These are phyloP conservation scores for Haplographium delicatum DNA, from an alignment of 495 filamentous ascomycete species.

Conservation along the genomic window DNA sequence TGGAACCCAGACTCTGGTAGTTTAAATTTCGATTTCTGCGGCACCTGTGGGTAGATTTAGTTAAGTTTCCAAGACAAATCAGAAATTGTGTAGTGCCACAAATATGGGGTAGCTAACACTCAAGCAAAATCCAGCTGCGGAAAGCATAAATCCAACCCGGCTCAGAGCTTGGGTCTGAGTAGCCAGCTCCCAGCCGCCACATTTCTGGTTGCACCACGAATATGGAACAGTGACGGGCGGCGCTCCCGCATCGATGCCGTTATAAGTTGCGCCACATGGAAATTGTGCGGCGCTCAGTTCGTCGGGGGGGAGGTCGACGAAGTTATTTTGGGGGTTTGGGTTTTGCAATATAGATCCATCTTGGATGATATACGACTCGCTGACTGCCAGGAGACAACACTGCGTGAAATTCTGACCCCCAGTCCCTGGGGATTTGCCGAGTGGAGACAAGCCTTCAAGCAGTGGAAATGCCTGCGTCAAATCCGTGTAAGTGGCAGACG, in stretches of 20 bases:
- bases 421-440: background rate
- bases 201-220: conserved; percentile 18
- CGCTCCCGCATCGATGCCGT: conserved; percentile 27
- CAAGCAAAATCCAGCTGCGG: conserved; percentile 24
- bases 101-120: conserved; percentile 15
- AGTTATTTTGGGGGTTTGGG: background rate
- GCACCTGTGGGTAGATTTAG: too few species aligned
- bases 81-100: too few species aligned
- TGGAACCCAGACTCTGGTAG: too few species aligned
- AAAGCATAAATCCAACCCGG: conserved; percentile 21
- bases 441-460: background rate
- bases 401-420: background rate
- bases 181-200: conserved; percentile 16
- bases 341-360: conserved; percentile 1
- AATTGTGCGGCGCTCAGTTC: conserved; percentile 20
- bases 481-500: background rate
- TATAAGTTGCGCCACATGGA: conserved; percentile 31
- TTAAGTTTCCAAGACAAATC: too few species aligned
- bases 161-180: conserved; percentile 3
- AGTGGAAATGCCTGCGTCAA: conserved; percentile 1
- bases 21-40: too few species aligned
- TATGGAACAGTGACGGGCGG: conserved; percentile 19
- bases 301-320: background rate
- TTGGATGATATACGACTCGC: conserved; percentile 1
- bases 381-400: conserved; percentile 5